phyloP scores from a whole-genome alignment of 495 filamentous ascomycete genomes.

The Amniculicola lignicola region DNA sequence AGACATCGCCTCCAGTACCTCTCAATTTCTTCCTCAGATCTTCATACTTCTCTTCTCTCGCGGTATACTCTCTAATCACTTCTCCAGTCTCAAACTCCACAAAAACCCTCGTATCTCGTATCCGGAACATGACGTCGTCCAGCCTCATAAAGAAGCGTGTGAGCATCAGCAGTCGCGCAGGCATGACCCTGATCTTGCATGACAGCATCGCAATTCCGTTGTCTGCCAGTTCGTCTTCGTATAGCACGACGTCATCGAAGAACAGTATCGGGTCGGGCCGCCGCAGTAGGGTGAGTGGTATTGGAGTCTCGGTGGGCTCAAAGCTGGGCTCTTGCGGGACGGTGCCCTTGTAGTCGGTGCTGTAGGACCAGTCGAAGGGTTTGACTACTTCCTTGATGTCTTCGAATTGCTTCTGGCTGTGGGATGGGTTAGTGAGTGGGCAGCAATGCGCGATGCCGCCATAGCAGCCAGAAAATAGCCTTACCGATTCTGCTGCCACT shows the following conservation, averaged over 20 bases:
- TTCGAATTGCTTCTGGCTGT: slow-evolving; percentile 75
- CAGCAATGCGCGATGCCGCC: neutral
- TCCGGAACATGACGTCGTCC: slow-evolving; percentile 79
- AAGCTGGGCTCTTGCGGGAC: slow-evolving; percentile 46
- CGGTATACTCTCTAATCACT: slow-evolving; percentile 84
- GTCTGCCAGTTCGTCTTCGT: slow-evolving; percentile 96
- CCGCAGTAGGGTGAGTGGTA: slow-evolving; percentile 80
- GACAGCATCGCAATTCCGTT: slow-evolving; percentile 88
- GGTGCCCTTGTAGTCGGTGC: slow-evolving; percentile 76
- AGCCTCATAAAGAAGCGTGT: slow-evolving; percentile 89
- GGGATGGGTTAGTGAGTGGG: slow-evolving; percentile 6
- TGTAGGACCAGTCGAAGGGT: slow-evolving; percentile 98
- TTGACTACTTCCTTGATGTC: slow-evolving; percentile 91
- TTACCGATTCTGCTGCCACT: slow-evolving; percentile 80
- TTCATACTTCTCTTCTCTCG: slow-evolving; percentile 74
- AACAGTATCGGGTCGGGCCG: slow-evolving; percentile 89
- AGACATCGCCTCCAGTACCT: slow-evolving; percentile 68
- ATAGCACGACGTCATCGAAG: slow-evolving; percentile 90
- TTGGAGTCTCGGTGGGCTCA: slow-evolving; percentile 53
- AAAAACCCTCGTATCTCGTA: slow-evolving; percentile 88
- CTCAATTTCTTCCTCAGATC: slow-evolving; percentile 70
- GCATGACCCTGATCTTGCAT: slow-evolving; percentile 90
- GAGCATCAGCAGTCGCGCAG: slow-evolving; percentile 75
- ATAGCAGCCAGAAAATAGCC: neutral
- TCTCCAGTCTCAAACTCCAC: slow-evolving; percentile 80